Percentiles rank a stretch among this genome's conserved stretches.
Evolutionary conservation across 345 rosid species (phyloP).

Genomic region (Salix purpurea): DNA sequence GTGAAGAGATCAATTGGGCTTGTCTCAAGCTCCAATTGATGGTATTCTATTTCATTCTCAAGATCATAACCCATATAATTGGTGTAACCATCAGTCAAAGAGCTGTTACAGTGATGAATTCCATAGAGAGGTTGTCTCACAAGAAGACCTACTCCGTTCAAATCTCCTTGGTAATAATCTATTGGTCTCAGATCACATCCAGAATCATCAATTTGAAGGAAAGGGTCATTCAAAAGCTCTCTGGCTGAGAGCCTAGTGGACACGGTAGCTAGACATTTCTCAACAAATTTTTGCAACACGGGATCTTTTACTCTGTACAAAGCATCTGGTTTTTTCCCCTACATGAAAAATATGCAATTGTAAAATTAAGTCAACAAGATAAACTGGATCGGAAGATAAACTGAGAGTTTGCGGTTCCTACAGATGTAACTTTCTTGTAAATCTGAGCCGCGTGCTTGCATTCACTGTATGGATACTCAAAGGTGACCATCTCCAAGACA

Average conservation of each 20-base stretch:
- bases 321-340: slow-evolving; percentile 95
- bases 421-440: slow-evolving; percentile 94
- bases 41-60: slow-evolving; percentile 47
- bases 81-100: slow-evolving; percentile 10
- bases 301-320: slow-evolving; percentile 68
- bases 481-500: slow-evolving; percentile 92
- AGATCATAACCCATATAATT: slow-evolving; percentile 3
- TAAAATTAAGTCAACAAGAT: not conserved
- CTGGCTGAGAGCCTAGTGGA: slow-evolving; percentile 75
- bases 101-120: slow-evolving; percentile 27
- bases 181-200: slow-evolving; percentile 44
- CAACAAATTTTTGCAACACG: slow-evolving; percentile 67
- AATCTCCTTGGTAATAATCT: slow-evolving; percentile 39
- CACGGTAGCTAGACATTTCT: slow-evolving; percentile 82
- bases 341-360: slow-evolving; percentile 15
- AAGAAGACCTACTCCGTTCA: slow-evolving; percentile 36
- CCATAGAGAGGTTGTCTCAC: slow-evolving; percentile 45
- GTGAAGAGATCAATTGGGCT: slow-evolving; percentile 62
- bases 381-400: not conserved
- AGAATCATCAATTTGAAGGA: slow-evolving; percentile 57
- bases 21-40: slow-evolving; percentile 42
- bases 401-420: slow-evolving; percentile 38
- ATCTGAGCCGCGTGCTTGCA: slow-evolving; percentile 94
- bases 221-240: slow-evolving; percentile 75
- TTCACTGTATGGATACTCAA: slow-evolving; percentile 93